Evolutionary conservation across 1,139 yeast genomes (phyloP).

Genomic region (Tardiomyces blankii): DNA sequence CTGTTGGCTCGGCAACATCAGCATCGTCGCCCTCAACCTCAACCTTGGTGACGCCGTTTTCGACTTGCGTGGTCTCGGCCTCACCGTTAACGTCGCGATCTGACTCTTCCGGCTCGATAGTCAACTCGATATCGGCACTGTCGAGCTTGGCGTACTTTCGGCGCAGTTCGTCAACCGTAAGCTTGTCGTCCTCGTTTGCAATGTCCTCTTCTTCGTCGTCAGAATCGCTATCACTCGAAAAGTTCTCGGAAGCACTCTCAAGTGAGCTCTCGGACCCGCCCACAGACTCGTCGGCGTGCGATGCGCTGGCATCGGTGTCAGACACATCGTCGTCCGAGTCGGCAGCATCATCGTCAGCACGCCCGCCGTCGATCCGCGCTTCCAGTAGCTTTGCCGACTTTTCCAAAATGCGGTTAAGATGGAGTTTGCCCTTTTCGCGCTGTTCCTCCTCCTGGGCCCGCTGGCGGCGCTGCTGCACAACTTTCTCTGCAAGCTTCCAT

Average conservation of each 20-base stretch:
- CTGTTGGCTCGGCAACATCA: conserved; percentile 13
- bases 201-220: conserved; percentile 18
- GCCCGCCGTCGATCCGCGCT: conserved; percentile 40
- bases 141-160: conserved; percentile 51
- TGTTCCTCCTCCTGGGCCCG: conserved; percentile 31
- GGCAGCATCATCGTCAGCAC: conserved; percentile 11
- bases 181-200: conserved; percentile 35
- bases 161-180: conserved; percentile 55
- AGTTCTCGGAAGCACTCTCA: conserved; percentile 5
- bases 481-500: conserved; percentile 87
- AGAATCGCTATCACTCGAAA: conserved; percentile 11
- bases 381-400: conserved; percentile 85
- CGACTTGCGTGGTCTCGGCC: conserved; percentile 16
- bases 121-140: conserved; percentile 9
- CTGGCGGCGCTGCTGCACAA: conserved; percentile 36
- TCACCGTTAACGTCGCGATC: conserved; percentile 19
- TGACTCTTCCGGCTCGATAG: conserved; percentile 11
- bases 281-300: not conserved
- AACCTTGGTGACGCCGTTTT: conserved; percentile 4
- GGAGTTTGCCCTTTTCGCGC: conserved; percentile 78
- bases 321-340: conserved; percentile 10
- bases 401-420: conserved; percentile 77
- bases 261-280: not conserved
- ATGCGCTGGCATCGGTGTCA: conserved; percentile 3
- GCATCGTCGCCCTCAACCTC: not conserved